Conservation (phyloP, 139 green algal species). For the Chlamydomonas schloesseri region DNA sequence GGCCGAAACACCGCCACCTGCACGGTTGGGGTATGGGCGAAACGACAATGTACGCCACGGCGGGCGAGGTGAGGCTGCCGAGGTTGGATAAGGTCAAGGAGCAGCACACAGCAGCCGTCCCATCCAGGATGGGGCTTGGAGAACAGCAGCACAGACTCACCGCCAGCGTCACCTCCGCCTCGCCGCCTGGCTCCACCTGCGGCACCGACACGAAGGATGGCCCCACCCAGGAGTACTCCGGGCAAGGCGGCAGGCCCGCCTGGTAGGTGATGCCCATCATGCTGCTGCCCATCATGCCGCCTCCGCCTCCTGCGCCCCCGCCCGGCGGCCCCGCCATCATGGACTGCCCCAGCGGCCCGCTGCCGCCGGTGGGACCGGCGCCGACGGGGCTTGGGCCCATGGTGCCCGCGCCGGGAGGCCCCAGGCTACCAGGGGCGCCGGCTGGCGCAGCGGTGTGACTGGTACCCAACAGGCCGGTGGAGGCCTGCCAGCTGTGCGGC, state of each 20-base stretch:
- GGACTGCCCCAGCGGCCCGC: neutral
- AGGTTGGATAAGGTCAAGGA: too few species aligned
- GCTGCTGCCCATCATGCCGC: neutral
- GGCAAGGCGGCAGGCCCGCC: constrained; percentile 50
- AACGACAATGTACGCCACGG: too few species aligned
- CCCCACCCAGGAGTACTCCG: constrained; percentile 62
- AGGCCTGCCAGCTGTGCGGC: constrained; percentile 36
- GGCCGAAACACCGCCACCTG: constrained; percentile 59
- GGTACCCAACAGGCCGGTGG: neutral
- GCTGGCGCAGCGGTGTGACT: neutral
- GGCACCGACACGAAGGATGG: constrained; percentile 48
- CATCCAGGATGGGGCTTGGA: too few species aligned
- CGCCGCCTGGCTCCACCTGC: constrained; percentile 34
- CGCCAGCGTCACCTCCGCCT: constrained; percentile 51
- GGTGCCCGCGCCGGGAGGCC: neutral
- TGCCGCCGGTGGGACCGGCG: neutral
- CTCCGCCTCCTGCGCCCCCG: neutral
- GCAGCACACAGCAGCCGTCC: too few species aligned
- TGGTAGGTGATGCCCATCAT: constrained; percentile 16
- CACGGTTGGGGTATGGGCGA: too few species aligned
- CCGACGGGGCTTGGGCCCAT: neutral
- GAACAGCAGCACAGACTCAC: neutral
- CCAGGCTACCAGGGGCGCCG: neutral
- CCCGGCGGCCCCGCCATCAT: too few species aligned
- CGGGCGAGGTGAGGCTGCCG: too few species aligned